Base-by-base conservation (phyloP, 257 asterid genomes). In the Lycium barbarum region DNA sequence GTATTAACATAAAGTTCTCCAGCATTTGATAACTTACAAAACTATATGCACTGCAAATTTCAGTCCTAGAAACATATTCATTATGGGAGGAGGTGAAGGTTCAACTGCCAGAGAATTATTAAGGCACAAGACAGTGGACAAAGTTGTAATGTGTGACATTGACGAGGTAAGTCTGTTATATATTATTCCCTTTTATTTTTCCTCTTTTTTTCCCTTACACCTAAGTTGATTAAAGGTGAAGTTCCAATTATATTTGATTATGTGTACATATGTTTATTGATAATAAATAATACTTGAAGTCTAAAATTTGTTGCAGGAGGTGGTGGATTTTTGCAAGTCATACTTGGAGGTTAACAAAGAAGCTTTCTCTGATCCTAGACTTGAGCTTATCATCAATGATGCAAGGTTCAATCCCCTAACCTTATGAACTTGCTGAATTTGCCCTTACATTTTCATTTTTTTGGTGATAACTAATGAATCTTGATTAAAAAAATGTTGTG, bases 21-120 rank as follows among this genome's bases (percentile, higher is more conserved):
- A 45, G 0, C 57, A 3, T 51, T 26, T 14, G 15, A 76, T 49
- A 6, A 2, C 51, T 22, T 0, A 15, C 13, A 51, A 51, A 76
- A 26, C 26, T 10, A 4, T 61, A 40, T 87, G 7, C 65, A 68
- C 36, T 45, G 14, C 59, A 1, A 70, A 65, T 72, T 84, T 73
- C 91, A 95, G 99, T 84, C 98, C 99, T 71, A 95, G 88, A 89
- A 91, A 89, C n/a, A 87, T 94, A 11, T 95, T 95, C 89, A 95
- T 95, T 2, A 95, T 95, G 98, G 99, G 99, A 33, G 99, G 99
- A 83, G 99, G 99, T 88, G 99, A 95, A 89, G 98, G 99, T 13
- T 95, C 99, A 26, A 93, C 99, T 79, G 98, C 99, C 55, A 93
- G 98, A 89, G 98, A 95, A 87, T 86, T 93, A 82, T 92, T 95